Percentiles rank a stretch among this genome's conserved stretches.
These are phyloP conservation scores for Penicillium hordei DNA, from an alignment of 2,329 filamentous ascomycete species.

Conservation along the genomic window DNA sequence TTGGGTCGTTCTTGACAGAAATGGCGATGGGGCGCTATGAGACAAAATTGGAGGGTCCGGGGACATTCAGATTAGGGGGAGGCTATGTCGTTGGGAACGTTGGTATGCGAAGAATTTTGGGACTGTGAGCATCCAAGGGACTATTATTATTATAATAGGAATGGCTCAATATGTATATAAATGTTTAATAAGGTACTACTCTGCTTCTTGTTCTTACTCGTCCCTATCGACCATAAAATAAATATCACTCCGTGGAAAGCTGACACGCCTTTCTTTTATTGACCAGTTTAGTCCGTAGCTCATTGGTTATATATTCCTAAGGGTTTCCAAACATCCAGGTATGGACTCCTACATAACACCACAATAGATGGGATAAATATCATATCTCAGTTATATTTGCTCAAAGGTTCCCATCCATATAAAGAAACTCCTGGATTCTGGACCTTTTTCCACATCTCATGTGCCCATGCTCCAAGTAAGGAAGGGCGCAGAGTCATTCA, in stretches of 20 bases:
- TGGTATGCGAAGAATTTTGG: slow-evolving; percentile 20
- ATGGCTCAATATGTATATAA: neutral
- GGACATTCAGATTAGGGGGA: slow-evolving; percentile 15
- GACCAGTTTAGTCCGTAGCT: too few relatives aligned
- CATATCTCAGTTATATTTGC: too few relatives aligned
- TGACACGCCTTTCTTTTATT: neutral
- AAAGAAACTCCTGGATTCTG: too few relatives aligned
- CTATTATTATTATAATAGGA: neutral
- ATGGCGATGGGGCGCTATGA: slow-evolving; percentile 40
- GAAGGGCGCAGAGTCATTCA: too few relatives aligned
- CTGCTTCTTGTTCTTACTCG: neutral
- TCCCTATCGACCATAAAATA: neutral
- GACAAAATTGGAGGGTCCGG: slow-evolving; percentile 11
- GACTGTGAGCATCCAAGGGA: slow-evolving; percentile 1
- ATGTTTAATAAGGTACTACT: neutral
- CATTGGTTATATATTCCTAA: too few relatives aligned
- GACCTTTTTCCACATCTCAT: too few relatives aligned
- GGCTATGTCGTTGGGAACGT: slow-evolving; percentile 17
- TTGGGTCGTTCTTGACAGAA: slow-evolving; percentile 51
- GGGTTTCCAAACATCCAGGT: too few relatives aligned
- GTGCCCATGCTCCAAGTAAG: too few relatives aligned
- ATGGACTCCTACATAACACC: too few relatives aligned
- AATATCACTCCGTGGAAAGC: neutral
- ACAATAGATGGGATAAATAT: too few relatives aligned
- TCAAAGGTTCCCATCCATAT: too few relatives aligned